Evolutionary conservation across 768 basidiomycete species (phyloP).

Genomic region (Agrocybe chaxingu): DNA sequence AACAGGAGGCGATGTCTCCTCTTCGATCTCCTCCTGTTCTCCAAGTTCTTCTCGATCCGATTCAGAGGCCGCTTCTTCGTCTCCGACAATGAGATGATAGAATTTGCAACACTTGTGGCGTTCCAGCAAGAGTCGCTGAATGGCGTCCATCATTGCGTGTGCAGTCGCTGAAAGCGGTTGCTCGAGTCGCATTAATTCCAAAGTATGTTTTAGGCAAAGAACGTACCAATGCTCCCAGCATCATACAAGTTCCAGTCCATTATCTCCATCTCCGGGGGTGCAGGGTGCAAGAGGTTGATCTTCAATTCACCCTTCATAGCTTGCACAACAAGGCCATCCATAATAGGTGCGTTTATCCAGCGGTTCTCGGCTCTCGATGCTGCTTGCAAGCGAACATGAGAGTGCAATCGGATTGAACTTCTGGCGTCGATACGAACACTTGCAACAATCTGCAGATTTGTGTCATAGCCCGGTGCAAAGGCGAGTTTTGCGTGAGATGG

Average conservation of each 20-base stretch:
- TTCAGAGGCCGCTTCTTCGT: conserved; percentile 1
- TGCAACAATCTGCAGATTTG: conserved; percentile 37
- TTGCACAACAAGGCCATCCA: conserved; percentile 61
- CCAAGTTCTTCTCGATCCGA: neutral
- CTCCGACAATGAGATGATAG: conserved; percentile 43
- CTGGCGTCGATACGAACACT: conserved; percentile 53
- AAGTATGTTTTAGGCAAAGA: neutral
- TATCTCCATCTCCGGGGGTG: conserved; percentile 54
- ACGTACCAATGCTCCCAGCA: conserved; percentile 56
- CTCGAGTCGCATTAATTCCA: neutral
- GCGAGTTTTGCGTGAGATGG: conserved; percentile 40
- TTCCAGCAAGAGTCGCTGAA: conserved; percentile 43
- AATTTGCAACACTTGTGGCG: conserved; percentile 45
- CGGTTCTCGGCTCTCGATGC: conserved; percentile 52
- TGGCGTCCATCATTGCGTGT: conserved; percentile 63
- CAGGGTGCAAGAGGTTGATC: conserved; percentile 51
- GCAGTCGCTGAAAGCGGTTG: conserved; percentile 43
- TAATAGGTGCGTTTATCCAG: conserved; percentile 39
- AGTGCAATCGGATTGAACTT: conserved; percentile 53
- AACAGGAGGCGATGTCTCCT: neutral
- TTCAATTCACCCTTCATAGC: conserved; percentile 51
- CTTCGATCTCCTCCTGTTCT: conserved; percentile 2
- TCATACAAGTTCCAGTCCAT: conserved; percentile 69
- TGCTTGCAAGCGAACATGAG: conserved; percentile 61
- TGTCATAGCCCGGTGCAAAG: conserved; percentile 30